These are phyloP conservation scores for Claviceps maximensis DNA, from an alignment of 2,329 filamentous ascomycete species.

Conservation along the genomic window DNA sequence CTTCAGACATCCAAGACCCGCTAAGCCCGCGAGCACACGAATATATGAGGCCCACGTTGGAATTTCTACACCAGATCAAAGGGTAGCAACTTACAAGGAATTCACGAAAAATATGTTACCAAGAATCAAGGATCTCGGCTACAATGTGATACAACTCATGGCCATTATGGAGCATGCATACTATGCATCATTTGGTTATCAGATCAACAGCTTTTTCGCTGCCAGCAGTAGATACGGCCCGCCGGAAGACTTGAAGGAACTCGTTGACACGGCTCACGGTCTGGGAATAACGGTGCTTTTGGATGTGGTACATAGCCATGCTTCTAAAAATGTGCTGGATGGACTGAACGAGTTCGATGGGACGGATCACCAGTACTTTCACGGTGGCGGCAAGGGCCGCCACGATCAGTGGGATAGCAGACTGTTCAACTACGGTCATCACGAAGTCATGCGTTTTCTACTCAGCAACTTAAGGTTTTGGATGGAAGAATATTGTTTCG, in stretches of 20 bases:
- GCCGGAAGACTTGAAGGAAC: constrained; percentile 89
- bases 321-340: constrained; percentile 92
- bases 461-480: constrained; percentile 93
- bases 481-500: constrained; percentile 97
- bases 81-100: constrained; percentile 90
- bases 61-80: constrained; percentile 82
- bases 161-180: constrained; percentile 99
- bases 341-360: constrained; percentile 94
- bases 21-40: constrained; percentile 72
- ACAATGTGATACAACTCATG: constrained; percentile 98
- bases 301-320: constrained; percentile 95
- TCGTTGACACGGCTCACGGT: constrained; percentile 87
- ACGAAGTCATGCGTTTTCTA: constrained; percentile 91
- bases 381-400: constrained; percentile 67
- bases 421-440: constrained; percentile 90
- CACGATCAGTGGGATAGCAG: constrained; percentile 95
- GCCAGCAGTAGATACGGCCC: constrained; percentile 89
- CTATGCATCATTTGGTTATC: constrained; percentile 97
- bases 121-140: constrained; percentile 77
- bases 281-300: constrained; percentile 84
- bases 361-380: constrained; percentile 92
- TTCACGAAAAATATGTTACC: constrained; percentile 89
- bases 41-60: constrained; percentile 99
- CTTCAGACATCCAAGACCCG: constrained; percentile 72
- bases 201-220: constrained; percentile 97